These are phyloP conservation scores for Phytophthora nicotianae DNA, from an alignment of 352 stramenopile species.

Conservation along the genomic window DNA sequence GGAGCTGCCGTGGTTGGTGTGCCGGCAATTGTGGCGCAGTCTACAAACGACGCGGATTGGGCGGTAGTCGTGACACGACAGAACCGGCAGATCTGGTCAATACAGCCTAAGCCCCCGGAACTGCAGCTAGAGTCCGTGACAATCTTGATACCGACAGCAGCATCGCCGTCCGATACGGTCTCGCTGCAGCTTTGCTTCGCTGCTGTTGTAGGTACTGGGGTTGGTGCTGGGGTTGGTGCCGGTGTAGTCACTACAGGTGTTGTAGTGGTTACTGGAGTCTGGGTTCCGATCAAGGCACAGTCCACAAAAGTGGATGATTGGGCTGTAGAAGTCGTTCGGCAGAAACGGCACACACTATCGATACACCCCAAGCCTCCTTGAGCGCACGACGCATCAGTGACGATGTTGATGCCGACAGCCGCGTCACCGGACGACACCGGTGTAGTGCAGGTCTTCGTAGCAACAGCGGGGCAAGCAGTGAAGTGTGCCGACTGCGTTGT, in stretches of 20 bases:
- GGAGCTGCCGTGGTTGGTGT: constrained; percentile 3
- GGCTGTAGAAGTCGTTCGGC: constrained; percentile 19
- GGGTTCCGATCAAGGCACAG: constrained; percentile 16
- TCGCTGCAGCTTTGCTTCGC: constrained; percentile 24
- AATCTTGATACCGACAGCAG: constrained; percentile 37
- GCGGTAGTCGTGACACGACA: constrained; percentile 30
- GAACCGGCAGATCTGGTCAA: constrained; percentile 46
- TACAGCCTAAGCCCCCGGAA: constrained; percentile 36
- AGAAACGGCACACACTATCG: constrained; percentile 43
- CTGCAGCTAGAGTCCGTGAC: constrained; percentile 30
- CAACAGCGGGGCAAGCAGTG: constrained; percentile 8
- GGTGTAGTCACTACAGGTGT: constrained; percentile 4
- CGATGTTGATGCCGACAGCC: constrained; percentile 35
- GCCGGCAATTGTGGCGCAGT: constrained; percentile 26
- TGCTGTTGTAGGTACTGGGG: neutral
- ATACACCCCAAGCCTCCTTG: constrained; percentile 46
- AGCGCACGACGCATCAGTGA: constrained; percentile 33
- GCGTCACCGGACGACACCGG: constrained; percentile 26
- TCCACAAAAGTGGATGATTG: constrained; percentile 30
- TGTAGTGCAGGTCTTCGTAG: constrained; percentile 15
- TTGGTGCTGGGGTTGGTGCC: constrained; percentile 1
- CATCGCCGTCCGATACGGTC: constrained; percentile 38
- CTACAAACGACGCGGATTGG: constrained; percentile 31
- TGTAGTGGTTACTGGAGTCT: constrained; percentile 3
- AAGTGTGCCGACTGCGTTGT: constrained; percentile 22